Conservation (phyloP, 1,284 basidiomycete genomes). For the Apiotrichum veenhuisii region DNA sequence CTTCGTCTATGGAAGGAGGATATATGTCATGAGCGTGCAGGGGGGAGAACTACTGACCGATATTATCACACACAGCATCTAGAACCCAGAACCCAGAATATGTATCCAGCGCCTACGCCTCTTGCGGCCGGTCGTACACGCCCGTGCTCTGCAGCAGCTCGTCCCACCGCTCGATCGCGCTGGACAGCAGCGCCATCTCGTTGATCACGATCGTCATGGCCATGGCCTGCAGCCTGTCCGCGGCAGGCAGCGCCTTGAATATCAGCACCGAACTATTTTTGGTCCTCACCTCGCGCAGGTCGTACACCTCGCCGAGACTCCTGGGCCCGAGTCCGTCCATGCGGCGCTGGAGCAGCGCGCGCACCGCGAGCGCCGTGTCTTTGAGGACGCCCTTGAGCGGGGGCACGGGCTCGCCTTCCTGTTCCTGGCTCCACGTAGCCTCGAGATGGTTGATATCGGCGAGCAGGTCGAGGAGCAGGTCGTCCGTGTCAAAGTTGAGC, state of each 20-base stretch:
- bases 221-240: conserved; percentile 26
- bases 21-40: no score
- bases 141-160: conserved; percentile 12
- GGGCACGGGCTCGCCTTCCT: conserved; percentile 7
- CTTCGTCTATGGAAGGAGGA: no score
- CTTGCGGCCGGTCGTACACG: no score
- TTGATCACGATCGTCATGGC: conserved; percentile 41
- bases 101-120: no score
- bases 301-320: conserved; percentile 25
- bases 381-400: neutral
- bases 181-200: conserved; percentile 38
- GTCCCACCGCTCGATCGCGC: conserved; percentile 35
- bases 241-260: conserved; percentile 18
- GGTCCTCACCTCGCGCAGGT: conserved; percentile 27
- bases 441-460: conserved; percentile 7
- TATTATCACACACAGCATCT: no score
- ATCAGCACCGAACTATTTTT: neutral
- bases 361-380: neutral
- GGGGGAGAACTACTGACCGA: no score
- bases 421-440: conserved; percentile 5
- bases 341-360: conserved; percentile 15
- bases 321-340: conserved; percentile 20
- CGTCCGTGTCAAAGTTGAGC: neutral
- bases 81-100: no score
- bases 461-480: neutral